Evolutionary conservation across 75 land plant genomes (phyloP).

Genomic region (Pinus taeda): DNA sequence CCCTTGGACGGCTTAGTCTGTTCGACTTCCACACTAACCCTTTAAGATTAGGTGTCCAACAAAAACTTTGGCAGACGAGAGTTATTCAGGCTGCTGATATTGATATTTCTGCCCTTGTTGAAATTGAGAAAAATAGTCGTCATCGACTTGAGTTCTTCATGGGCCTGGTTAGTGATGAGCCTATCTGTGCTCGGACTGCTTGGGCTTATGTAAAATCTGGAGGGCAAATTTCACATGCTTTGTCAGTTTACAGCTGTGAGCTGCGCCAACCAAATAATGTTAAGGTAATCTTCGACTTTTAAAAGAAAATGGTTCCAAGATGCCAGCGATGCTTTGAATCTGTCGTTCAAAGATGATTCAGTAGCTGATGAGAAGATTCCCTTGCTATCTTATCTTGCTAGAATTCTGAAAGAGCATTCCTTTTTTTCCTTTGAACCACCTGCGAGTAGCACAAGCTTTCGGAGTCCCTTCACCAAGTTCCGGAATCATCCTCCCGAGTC

Average conservation of each 20-base stretch:
- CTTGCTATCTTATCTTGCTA: conserved; percentile 89
- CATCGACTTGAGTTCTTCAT: conserved; percentile 99
- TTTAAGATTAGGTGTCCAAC: no score
- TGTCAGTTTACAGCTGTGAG: conserved; percentile 90
- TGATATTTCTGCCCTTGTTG: conserved; percentile 8
- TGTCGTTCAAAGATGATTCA: conserved; percentile 84
- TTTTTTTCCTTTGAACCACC: conserved; percentile 82
- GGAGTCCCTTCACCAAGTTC: no score
- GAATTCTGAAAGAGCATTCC: conserved; percentile 62
- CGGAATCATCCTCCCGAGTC: no score
- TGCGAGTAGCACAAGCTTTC: conserved; percentile 75
- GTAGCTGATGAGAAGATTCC: conserved; percentile 98
- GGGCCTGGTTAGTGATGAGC: conserved; percentile 93
- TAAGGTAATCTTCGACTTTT: conserved; percentile 90
- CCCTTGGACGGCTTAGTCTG: no score
- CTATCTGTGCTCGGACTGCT: no score
- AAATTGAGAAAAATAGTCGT: conserved; percentile 33
- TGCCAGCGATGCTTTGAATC: conserved; percentile 80
- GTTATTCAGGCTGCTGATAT: conserved; percentile 55
- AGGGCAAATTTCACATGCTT: conserved; percentile 91
- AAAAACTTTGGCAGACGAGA: no score
- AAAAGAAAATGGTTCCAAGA: conserved; percentile 77
- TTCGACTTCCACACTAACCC: no score
- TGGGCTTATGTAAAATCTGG: conserved; percentile 87
- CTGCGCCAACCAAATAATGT: conserved; percentile 92